These are phyloP conservation scores for Agrostemma githago DNA, from an alignment of 148 eudicot species.

Conservation along the genomic window DNA sequence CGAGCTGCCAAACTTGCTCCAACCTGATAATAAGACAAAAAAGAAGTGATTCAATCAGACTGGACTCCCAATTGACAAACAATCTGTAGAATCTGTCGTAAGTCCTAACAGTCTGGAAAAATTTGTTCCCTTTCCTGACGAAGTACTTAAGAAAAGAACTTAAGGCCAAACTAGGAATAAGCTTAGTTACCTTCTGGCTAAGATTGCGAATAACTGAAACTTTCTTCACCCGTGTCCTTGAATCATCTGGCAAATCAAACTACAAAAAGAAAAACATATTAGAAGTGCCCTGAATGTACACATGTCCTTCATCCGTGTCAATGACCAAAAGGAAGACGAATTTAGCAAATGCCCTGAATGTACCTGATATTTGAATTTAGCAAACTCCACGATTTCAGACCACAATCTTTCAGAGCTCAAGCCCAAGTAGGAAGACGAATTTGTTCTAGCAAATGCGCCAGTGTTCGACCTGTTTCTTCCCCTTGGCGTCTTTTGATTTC, in stretches of 20 bases:
- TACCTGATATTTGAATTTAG: slow-evolving; percentile 95
- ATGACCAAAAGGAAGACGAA: background rate
- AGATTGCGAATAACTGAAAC: slow-evolving; percentile 91
- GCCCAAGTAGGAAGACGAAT: slow-evolving; percentile 37
- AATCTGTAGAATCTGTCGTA: background rate
- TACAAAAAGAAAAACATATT: slow-evolving; percentile 26
- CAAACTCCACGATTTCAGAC: slow-evolving; percentile 74
- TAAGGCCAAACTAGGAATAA: background rate
- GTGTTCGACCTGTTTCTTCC: slow-evolving; percentile 46
- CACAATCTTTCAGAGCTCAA: slow-evolving; percentile 69
- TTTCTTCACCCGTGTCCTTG: slow-evolving; percentile 65
- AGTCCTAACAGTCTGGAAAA: background rate
- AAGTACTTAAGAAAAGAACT: background rate
- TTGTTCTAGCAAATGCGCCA: slow-evolving; percentile 40
- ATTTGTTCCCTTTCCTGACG: too few relatives aligned
- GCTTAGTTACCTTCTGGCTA: slow-evolving; percentile 65
- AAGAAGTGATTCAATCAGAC: background rate
- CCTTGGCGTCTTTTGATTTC: slow-evolving; percentile 49
- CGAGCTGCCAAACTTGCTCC: slow-evolving; percentile 78
- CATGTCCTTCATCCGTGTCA: too few relatives aligned
- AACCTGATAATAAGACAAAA: slow-evolving; percentile 44
- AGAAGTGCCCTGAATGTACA: too few relatives aligned
- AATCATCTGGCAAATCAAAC: slow-evolving; percentile 84
- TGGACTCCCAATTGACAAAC: background rate
- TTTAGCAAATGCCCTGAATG: background rate